Conservation (phyloP, 805 yeast species). For the Geotrichum ghanense region DNA sequence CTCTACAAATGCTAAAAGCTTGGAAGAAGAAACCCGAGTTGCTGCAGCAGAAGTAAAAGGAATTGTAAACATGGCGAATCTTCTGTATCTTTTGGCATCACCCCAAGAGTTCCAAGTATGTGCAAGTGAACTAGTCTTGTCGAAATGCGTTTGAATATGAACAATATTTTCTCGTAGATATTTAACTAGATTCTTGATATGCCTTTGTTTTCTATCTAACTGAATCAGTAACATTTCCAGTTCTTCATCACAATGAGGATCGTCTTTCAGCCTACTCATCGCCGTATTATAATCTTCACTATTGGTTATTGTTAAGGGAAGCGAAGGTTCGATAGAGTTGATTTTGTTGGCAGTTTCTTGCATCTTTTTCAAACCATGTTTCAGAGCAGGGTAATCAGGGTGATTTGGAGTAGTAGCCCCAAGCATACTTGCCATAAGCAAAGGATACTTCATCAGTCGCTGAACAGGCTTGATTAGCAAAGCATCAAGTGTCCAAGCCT, state of each 20-base stretch:
- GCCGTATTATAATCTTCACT: slow-evolving; percentile 7
- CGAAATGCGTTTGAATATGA: slow-evolving; percentile 12
- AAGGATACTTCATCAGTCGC: slow-evolving; percentile 32
- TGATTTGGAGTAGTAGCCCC: slow-evolving; percentile 25
- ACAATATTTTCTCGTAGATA: slow-evolving; percentile 9
- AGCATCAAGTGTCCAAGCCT: slow-evolving; percentile 32
- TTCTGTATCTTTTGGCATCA: slow-evolving; percentile 6
- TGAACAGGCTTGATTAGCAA: slow-evolving; percentile 36
- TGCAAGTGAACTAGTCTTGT: slow-evolving; percentile 11
- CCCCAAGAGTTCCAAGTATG: slow-evolving; percentile 15
- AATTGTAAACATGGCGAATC: slow-evolving; percentile 11
- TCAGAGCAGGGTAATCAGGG: slow-evolving; percentile 34
- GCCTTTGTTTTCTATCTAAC: slow-evolving; percentile 8
- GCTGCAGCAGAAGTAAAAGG: slow-evolving; percentile 10
- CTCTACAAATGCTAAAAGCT: slow-evolving; percentile 10
- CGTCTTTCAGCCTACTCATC: slow-evolving; percentile 4
- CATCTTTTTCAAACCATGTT: slow-evolving; percentile 14
- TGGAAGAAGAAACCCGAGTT: slow-evolving; percentile 8
- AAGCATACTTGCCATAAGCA: slow-evolving; percentile 24
- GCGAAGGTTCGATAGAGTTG: slow-evolving; percentile 9
- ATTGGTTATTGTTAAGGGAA: slow-evolving; percentile 1
- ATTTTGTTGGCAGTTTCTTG: slow-evolving; percentile 15
- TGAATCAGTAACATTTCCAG: slow-evolving; percentile 8
- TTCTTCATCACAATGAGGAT: slow-evolving; percentile 8
- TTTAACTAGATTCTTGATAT: slow-evolving; percentile 9